phyloP scores from a whole-genome alignment of 345 rosid species.

The Linum tenue region DNA sequence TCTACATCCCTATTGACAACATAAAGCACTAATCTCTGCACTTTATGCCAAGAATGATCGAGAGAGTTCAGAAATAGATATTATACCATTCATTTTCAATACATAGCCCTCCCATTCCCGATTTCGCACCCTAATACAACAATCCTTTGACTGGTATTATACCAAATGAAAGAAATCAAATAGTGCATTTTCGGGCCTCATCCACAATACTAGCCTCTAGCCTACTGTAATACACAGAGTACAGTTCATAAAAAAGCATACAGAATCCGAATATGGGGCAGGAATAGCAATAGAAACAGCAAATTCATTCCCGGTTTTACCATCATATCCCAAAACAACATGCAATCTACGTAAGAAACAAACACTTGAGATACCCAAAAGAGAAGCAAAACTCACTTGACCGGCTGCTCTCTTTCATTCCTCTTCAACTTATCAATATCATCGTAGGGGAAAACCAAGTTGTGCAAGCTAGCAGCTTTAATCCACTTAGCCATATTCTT shows the following conservation, averaged over 20 bases:
- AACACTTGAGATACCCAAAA: not conserved
- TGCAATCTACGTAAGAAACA: too few species aligned
- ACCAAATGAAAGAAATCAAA: too few species aligned
- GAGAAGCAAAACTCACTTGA: constrained; percentile 57
- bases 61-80: too few species aligned
- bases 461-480: constrained; percentile 79
- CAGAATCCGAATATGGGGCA: not conserved
- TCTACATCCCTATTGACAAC: too few species aligned
- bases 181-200: not conserved
- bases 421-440: constrained; percentile 62
- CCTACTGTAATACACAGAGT: not conserved
- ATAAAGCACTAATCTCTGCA: too few species aligned
- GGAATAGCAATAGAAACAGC: not conserved
- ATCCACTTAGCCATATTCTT: constrained; percentile 79
- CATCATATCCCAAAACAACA: too few species aligned
- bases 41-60: too few species aligned
- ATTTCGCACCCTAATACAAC: too few species aligned
- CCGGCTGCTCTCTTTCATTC: constrained; percentile 76
- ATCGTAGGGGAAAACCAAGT: constrained; percentile 87
- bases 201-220: not conserved
- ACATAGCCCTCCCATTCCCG: too few species aligned
- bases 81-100: too few species aligned
- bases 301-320: not conserved
- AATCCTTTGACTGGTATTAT: too few species aligned
- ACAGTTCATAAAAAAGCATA: not conserved